Evolutionary conservation across 1,284 basidiomycete species (phyloP), one percentile per base, ranked within the genome.

Genomic region (Waitea zeae): DNA sequence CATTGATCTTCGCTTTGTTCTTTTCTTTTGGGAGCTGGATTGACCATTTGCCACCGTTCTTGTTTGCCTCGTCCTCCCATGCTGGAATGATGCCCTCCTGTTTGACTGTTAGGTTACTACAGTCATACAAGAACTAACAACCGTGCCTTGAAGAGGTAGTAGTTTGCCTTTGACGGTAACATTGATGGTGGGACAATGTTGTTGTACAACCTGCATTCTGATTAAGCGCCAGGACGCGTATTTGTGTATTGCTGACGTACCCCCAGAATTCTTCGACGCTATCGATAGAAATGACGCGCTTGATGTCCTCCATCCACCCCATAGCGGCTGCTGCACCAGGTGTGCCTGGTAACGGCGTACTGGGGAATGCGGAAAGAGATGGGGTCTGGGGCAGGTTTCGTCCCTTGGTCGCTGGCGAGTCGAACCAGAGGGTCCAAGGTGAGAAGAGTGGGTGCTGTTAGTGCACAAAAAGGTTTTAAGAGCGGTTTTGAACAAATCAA

Each of bases 241-340:
- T n/a, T n/a, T n/a, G n/a, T n/a, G n/a, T n/a, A n/a, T n/a, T n/a
- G n/a, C n/a, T n/a, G n/a, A 62, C 74, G 45, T 45, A 83, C 77
- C 90, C 89, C 92, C 92, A 96, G 57, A 96, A 96, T 56, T 95
- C 90, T 58, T 96, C 90, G 17, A 96, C 89, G 41, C 80, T 87
- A 51, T 92, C 82, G 50, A 96, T 92, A 42, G 68, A 76, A 49
- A 95, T 88, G 37, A 96, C 87, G 41, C 82, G 79, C 50, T 90
- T 88, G 51, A 96, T 92, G 50, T 93, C 87, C 47, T 95, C 90
- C 81, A 95, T 92, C 92, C 92, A 96, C 24, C 83, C 83, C 47
- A 76, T 79, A 36, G 77, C 78, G 36, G n/a, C n/a, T n/a, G n/a
- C n/a, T n/a, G 65, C 64, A 41, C 73, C 61, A 26, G 78, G 77